phyloP scores from a whole-genome alignment of 225 moss, liverwort and hornwort genomes.

The Marchantia polymorpha region DNA sequence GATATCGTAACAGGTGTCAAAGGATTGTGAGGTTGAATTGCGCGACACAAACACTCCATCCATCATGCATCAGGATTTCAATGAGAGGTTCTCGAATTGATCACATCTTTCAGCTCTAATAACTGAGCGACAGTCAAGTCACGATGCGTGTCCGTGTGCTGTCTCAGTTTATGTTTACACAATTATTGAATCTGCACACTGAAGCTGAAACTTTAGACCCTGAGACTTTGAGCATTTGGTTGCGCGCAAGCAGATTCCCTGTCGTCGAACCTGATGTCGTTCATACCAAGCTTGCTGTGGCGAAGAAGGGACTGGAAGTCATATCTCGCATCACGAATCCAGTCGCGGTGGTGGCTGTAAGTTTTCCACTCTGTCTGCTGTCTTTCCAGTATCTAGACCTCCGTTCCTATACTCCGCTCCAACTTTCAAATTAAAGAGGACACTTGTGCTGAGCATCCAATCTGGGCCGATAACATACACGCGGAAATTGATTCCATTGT shows the following conservation, averaged over 20 bases:
- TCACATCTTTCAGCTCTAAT: background rate
- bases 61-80: too few relatives aligned
- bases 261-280: constrained; percentile 52
- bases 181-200: background rate
- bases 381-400: background rate
- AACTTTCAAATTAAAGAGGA: background rate
- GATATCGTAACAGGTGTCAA: too few relatives aligned
- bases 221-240: background rate
- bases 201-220: background rate
- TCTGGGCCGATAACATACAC: background rate
- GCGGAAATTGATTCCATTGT: background rate
- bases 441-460: background rate
- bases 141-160: too few relatives aligned
- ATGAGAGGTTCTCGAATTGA: background rate
- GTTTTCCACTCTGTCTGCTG: constrained; percentile 2
- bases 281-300: constrained; percentile 47
- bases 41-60: too few relatives aligned
- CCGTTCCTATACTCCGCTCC: background rate
- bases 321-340: constrained; percentile 51
- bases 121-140: background rate
- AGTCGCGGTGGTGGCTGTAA: constrained; percentile 54
- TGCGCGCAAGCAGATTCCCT: constrained; percentile 31
- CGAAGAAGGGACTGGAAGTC: constrained; percentile 39
- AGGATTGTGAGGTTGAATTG: too few relatives aligned
- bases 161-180: too few relatives aligned